Evolutionary conservation across 805 yeast species (phyloP).

Genomic region (Candida broadrunensis): DNA sequence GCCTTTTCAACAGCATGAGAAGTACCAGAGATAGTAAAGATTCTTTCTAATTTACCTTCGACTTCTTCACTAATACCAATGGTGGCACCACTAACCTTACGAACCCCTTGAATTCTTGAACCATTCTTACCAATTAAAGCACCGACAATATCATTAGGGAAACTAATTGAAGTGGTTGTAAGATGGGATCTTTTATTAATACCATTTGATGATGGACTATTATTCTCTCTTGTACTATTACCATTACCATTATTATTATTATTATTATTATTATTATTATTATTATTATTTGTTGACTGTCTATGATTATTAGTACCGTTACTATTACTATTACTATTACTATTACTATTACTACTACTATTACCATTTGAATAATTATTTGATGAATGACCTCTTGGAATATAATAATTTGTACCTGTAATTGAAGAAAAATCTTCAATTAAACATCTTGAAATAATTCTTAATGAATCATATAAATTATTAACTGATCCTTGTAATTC

Average conservation of each 20-base stretch:
- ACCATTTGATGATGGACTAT: neutral
- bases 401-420: slow-evolving; percentile 61
- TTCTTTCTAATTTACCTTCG: slow-evolving; percentile 60
- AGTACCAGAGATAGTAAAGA: slow-evolving; percentile 69
- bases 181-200: slow-evolving; percentile 1
- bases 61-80: slow-evolving; percentile 74
- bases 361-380: slow-evolving; percentile 9
- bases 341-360: slow-evolving; percentile 3
- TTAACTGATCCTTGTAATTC: slow-evolving; percentile 81
- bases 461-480: slow-evolving; percentile 54
- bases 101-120: slow-evolving; percentile 78
- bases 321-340: neutral
- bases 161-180: slow-evolving; percentile 44
- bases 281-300: neutral
- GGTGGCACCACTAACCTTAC: slow-evolving; percentile 74
- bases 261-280: slow-evolving; percentile 5
- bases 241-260: slow-evolving; percentile 4
- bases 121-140: slow-evolving; percentile 88
- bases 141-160: slow-evolving; percentile 83
- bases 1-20: slow-evolving; percentile 57
- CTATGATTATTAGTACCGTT: neutral
- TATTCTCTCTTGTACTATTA: slow-evolving; percentile 5
- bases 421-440: slow-evolving; percentile 71
- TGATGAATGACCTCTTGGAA: slow-evolving; percentile 39
- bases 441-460: slow-evolving; percentile 64